Evolutionary conservation across 2,329 filamentous ascomycete species (phyloP).

Genomic region (Pseudopithomyces chartarum): DNA sequence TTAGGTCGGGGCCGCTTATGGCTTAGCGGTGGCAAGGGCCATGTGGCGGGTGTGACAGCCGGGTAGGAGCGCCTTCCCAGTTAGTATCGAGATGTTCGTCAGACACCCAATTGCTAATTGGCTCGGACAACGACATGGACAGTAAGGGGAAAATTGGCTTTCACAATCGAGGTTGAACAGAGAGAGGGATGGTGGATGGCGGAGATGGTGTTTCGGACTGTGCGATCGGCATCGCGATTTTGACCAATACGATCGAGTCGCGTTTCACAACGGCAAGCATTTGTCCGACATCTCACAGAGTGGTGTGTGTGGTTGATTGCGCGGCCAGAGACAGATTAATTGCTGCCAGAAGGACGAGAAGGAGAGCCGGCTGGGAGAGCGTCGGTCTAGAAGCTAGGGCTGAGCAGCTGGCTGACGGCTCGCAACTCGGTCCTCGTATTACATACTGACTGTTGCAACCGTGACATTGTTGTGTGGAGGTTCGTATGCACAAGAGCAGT

Average conservation of each 20-base stretch:
- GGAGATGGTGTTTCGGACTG: neutral
- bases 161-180: neutral
- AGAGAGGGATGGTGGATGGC: neutral
- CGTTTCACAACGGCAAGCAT: conserved; percentile 1
- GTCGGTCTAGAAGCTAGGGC: neutral
- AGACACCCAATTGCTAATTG: neutral
- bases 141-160: neutral
- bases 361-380: neutral
- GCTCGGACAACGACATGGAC: neutral
- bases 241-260: neutral
- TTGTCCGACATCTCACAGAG: neutral
- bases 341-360: neutral
- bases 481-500: neutral
- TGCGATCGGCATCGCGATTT: neutral
- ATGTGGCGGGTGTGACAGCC: neutral
- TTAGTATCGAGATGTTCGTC: neutral
- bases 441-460: neutral
- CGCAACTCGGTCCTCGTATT: neutral
- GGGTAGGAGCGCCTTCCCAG: neutral
- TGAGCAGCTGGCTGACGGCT: neutral
- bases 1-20: neutral
- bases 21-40: neutral
- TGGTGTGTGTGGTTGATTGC: neutral
- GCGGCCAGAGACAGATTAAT: neutral
- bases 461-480: neutral